These are phyloP conservation scores for Begonia fuchsioides DNA, from an alignment of 306 rosid species.

Conservation along the genomic window DNA sequence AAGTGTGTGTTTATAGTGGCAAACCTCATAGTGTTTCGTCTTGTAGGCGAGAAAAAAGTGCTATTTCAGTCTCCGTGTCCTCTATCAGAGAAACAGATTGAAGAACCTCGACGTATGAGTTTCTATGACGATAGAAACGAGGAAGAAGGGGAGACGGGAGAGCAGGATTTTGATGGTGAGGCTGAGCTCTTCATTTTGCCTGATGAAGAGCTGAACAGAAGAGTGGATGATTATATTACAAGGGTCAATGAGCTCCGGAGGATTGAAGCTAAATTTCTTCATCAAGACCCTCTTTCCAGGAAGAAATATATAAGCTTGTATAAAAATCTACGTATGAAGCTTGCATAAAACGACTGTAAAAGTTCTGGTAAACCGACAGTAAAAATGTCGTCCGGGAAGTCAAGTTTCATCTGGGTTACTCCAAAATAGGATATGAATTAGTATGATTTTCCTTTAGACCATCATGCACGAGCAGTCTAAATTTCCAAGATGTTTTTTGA, in stretches of 20 bases:
- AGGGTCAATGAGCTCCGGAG: slow-evolving; percentile 50
- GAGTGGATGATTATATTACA: slow-evolving; percentile 81
- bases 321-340: too few species aligned
- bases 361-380: too few species aligned
- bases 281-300: neutral
- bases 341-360: too few species aligned
- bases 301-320: too few species aligned
- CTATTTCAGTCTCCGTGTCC: slow-evolving; percentile 12
- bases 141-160: slow-evolving; percentile 5
- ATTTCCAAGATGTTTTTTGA: neutral
- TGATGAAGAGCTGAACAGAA: slow-evolving; percentile 45
- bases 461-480: neutral
- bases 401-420: too few species aligned
- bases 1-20: too few species aligned
- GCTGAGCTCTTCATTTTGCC: slow-evolving; percentile 9
- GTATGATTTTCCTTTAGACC: too few species aligned
- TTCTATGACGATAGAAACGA: slow-evolving; percentile 6
- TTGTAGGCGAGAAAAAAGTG: slow-evolving; percentile 32
- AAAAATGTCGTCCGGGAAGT: too few species aligned
- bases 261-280: slow-evolving; percentile 42
- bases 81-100: slow-evolving; percentile 17
- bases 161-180: slow-evolving; percentile 7
- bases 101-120: slow-evolving; percentile 8
- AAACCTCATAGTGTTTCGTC: too few species aligned
- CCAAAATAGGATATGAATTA: neutral